phyloP scores from a whole-genome alignment of 2,329 filamentous ascomycete species.

The Fusarium keratoplasticum region DNA sequence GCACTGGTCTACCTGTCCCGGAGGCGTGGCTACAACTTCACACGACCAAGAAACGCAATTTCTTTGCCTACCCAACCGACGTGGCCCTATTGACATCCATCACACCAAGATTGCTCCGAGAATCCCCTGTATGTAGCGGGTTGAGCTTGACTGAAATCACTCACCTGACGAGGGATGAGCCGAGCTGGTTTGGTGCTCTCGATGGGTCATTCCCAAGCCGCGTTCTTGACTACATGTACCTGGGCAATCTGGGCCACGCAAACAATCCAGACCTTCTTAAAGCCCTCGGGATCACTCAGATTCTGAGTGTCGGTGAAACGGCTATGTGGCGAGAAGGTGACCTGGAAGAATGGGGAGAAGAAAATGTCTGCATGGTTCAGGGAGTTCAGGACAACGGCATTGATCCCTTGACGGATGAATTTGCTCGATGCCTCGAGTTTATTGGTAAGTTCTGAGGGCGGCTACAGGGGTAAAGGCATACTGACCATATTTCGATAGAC shows the following conservation, averaged over 20 bases:
- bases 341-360: slow-evolving; percentile 76
- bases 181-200: slow-evolving; percentile 83
- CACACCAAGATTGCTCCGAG: slow-evolving; percentile 77
- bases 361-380: slow-evolving; percentile 85
- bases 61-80: slow-evolving; percentile 95
- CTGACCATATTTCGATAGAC: slow-evolving; percentile 63
- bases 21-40: slow-evolving; percentile 91
- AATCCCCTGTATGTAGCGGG: slow-evolving; percentile 69
- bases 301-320: slow-evolving; percentile 92
- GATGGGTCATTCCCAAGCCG: slow-evolving; percentile 93
- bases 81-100: slow-evolving; percentile 84
- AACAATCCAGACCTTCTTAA: slow-evolving; percentile 89
- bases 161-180: slow-evolving; percentile 68
- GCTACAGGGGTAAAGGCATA: not conserved
- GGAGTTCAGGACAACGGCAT: slow-evolving; percentile 97
- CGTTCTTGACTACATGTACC: slow-evolving; percentile 92
- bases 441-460: slow-evolving; percentile 76
- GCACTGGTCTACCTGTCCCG: slow-evolving; percentile 81
- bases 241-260: slow-evolving; percentile 92
- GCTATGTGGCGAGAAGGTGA: slow-evolving; percentile 82
- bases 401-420: slow-evolving; percentile 88
- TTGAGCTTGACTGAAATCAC: slow-evolving; percentile 66
- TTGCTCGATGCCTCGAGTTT: slow-evolving; percentile 87
- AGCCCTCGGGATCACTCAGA: slow-evolving; percentile 84
- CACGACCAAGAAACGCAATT: slow-evolving; percentile 84